Evolutionary conservation across 2,329 filamentous ascomycete genomes (phyloP).

Genomic region (Thermomyces lanuginosus): DNA sequence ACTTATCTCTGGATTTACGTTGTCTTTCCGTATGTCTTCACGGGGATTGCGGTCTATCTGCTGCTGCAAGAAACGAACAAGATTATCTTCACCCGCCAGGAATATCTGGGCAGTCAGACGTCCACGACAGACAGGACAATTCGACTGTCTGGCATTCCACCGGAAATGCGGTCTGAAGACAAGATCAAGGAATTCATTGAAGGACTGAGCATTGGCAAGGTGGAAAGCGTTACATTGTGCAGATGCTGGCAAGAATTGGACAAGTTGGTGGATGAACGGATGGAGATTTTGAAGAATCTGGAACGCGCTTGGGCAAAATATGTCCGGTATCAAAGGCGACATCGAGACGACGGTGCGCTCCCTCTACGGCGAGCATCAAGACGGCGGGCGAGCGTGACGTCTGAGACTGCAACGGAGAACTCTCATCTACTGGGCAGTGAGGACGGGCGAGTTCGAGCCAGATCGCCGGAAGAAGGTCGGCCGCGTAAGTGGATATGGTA

Average conservation of each 20-base stretch:
- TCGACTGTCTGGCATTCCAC: constrained; percentile 72
- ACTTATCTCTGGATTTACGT: constrained; percentile 82
- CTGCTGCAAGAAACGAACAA: constrained; percentile 69
- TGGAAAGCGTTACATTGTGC: constrained; percentile 75
- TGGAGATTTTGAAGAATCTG: constrained; percentile 49
- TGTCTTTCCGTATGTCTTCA: constrained; percentile 89
- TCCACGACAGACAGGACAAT: constrained; percentile 95
- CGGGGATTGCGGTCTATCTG: constrained; percentile 61
- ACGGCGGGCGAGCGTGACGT: constrained; percentile 20
- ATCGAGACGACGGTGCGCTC: constrained; percentile 27
- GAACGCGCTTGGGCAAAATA: constrained; percentile 74
- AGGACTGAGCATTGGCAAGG: constrained; percentile 71
- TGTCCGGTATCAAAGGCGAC: constrained; percentile 41
- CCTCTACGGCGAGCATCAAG: constrained; percentile 34
- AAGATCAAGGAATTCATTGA: constrained; percentile 79
- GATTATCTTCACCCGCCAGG: constrained; percentile 72
- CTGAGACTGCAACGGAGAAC: constrained; percentile 39
- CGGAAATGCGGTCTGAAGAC: constrained; percentile 59
- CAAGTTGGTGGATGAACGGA: constrained; percentile 50
- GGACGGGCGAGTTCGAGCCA: constrained; percentile 25
- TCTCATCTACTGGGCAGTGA: constrained; percentile 40
- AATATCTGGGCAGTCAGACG: constrained; percentile 81
- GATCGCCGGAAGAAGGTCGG: constrained; percentile 31
- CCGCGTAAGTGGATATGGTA: constrained; percentile 64
- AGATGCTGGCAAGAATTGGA: constrained; percentile 76